Evolutionary conservation across 306 rosid genomes (phyloP).

Genomic region (Vigna reflexopilosa): DNA sequence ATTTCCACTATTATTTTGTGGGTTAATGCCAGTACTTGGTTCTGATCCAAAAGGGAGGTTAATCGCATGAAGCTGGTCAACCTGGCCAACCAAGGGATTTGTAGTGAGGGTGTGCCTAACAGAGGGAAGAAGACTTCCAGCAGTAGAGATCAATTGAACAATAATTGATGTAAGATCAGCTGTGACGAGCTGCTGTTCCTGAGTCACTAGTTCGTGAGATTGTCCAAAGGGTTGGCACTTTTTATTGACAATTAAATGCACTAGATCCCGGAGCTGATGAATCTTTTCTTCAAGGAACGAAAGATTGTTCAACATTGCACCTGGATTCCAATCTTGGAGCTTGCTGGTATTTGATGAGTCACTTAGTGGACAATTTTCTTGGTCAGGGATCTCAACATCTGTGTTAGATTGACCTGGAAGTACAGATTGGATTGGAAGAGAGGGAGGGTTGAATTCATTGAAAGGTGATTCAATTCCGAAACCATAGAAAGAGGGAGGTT

Average conservation of each 20-base stretch:
- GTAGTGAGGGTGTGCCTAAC: constrained; percentile 63
- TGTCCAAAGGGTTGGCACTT: constrained; percentile 69
- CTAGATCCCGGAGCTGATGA: constrained; percentile 90
- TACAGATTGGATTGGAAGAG: constrained; percentile 48
- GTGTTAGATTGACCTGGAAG: constrained; percentile 49
- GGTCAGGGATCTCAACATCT: constrained; percentile 50
- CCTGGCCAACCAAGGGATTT: constrained; percentile 56
- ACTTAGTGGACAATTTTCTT: constrained; percentile 52
- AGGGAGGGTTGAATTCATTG: constrained; percentile 58
- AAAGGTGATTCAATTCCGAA: constrained; percentile 61
- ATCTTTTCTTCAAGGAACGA: constrained; percentile 87
- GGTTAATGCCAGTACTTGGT: constrained; percentile 43
- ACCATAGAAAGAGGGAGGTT: constrained; percentile 57
- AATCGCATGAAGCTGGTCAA: constrained; percentile 63
- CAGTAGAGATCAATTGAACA: constrained; percentile 89
- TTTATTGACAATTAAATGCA: constrained; percentile 75
- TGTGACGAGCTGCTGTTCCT: constrained; percentile 88
- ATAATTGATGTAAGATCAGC: constrained; percentile 93
- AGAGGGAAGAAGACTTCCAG: constrained; percentile 92
- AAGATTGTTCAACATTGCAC: constrained; percentile 72
- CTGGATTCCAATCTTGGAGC: constrained; percentile 86
- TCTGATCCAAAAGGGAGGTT: constrained; percentile 55
- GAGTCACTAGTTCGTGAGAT: constrained; percentile 73
- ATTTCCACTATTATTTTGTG: constrained; percentile 52
- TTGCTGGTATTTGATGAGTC: constrained; percentile 51